Percentiles rank a stretch among this genome's conserved stretches.
Conservation (phyloP, 2,329 filamentous ascomycete species). For the Xylaria arbuscula region DNA sequence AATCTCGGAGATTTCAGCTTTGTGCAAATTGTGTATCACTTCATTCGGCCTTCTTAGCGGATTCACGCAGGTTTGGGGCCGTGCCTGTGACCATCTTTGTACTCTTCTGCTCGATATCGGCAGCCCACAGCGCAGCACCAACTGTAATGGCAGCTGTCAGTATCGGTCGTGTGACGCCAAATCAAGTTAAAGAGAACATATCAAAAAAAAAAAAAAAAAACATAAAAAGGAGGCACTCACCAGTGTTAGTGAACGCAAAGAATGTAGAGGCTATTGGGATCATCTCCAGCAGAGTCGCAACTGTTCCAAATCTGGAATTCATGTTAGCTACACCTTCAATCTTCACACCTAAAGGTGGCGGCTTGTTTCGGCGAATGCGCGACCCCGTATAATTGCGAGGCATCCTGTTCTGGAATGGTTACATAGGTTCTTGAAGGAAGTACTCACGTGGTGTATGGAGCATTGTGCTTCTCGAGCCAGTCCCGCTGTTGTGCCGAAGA, state of each 20-base stretch:
- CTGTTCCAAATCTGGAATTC: constrained; percentile 72
- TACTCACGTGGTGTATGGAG: constrained; percentile 82
- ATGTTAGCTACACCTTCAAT: constrained; percentile 13
- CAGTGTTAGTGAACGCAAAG: constrained; percentile 89
- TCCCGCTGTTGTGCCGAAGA: constrained; percentile 70
- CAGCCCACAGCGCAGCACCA: constrained; percentile 93
- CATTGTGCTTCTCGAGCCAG: constrained; percentile 76
- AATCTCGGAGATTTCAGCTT: constrained; percentile 45
- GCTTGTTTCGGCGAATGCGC: constrained; percentile 14
- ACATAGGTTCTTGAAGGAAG: background rate
- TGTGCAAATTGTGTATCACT: constrained; percentile 38
- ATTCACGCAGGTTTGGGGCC: constrained; percentile 62
- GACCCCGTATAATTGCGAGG: background rate
- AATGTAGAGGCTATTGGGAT: constrained; percentile 84
- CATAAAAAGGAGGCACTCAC: constrained; percentile 52
- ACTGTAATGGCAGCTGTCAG: constrained; percentile 60
- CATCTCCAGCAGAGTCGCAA: constrained; percentile 85
- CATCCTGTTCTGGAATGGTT: background rate
- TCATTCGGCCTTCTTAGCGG: constrained; percentile 62
- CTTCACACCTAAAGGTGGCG: background rate
- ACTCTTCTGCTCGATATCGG: constrained; percentile 76
- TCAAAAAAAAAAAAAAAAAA: no score
- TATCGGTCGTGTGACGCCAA: constrained; percentile 16
- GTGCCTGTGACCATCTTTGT: constrained; percentile 62
- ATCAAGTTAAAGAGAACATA: no score